phyloP scores from a whole-genome alignment of 1,139 yeast species.

The Chernovozyma aurita region DNA sequence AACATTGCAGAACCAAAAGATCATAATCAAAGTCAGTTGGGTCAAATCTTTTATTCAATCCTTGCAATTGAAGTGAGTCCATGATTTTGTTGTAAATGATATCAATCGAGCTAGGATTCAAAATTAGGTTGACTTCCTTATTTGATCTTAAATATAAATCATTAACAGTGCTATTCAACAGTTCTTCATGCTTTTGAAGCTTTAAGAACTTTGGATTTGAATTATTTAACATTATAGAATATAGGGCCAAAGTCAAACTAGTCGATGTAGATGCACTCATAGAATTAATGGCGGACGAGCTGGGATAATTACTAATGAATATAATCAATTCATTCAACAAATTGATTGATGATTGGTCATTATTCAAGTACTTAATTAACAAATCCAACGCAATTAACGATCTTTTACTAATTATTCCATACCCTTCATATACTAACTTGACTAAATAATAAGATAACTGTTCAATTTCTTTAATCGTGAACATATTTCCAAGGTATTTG shows the following conservation, averaged over 20 bases:
- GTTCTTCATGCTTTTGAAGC: neutral
- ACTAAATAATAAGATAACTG: constrained; percentile 34
- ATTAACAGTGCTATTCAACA: neutral
- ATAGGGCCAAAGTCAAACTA: constrained; percentile 7
- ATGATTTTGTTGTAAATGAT: constrained; percentile 18
- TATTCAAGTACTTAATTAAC: constrained; percentile 31
- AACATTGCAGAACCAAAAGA: constrained; percentile 27
- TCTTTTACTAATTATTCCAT: constrained; percentile 48
- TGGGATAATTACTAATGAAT: neutral
- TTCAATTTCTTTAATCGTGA: constrained; percentile 38
- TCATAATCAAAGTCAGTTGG: constrained; percentile 46
- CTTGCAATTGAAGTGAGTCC: constrained; percentile 23
- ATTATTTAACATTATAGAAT: constrained; percentile 9
- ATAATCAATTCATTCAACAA: constrained; percentile 8
- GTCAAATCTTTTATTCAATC: constrained; percentile 29
- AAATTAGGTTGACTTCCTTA: neutral
- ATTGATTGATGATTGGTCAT: constrained; percentile 10
- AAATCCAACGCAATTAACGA: constrained; percentile 54
- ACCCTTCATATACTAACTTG: constrained; percentile 36
- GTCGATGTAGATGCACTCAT: neutral
- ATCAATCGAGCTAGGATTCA: constrained; percentile 8
- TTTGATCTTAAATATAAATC: neutral
- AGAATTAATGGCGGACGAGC: neutral
- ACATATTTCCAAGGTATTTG: constrained; percentile 47
- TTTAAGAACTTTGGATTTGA: constrained; percentile 1